These are phyloP conservation scores for Arthrobotrys sinensis DNA, from an alignment of 2,329 filamentous ascomycete species.

Conservation along the genomic window DNA sequence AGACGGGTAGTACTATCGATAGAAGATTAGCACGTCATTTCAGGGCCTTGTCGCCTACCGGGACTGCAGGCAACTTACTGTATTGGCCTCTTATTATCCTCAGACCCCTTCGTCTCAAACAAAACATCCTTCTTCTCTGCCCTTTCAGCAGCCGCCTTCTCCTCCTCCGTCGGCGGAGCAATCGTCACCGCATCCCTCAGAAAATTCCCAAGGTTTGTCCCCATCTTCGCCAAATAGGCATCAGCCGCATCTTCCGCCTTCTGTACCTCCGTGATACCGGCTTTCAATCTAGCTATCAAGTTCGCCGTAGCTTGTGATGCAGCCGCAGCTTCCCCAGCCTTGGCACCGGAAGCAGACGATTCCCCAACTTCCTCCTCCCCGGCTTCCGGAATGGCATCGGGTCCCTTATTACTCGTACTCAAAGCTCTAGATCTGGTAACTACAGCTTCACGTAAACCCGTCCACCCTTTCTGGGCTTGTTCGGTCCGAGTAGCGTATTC, in stretches of 20 bases:
- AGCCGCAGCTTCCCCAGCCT: constrained; percentile 61
- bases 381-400: constrained; percentile 69
- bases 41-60: neutral
- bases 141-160: constrained; percentile 67
- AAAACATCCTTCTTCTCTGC: constrained; percentile 71
- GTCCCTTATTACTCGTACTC: constrained; percentile 34
- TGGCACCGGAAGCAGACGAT: constrained; percentile 62
- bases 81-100: constrained; percentile 88
- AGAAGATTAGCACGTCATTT: neutral
- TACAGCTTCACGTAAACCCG: constrained; percentile 77
- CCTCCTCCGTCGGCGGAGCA: constrained; percentile 78
- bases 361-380: constrained; percentile 67
- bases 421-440: constrained; percentile 81
- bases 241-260: constrained; percentile 95
- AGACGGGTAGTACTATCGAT: constrained; percentile 79
- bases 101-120: constrained; percentile 93
- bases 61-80: constrained; percentile 70
- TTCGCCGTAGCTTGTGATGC: constrained; percentile 65
- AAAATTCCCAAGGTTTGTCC: constrained; percentile 89
- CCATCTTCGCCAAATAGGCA: constrained; percentile 92
- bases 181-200: constrained; percentile 91
- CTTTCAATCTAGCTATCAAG: constrained; percentile 82
- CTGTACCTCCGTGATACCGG: constrained; percentile 88
- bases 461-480: constrained; percentile 86
- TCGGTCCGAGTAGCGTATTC: constrained; percentile 84